phyloP scores from a whole-genome alignment of 352 stramenopile genomes.

The Phytopythium litorale region DNA sequence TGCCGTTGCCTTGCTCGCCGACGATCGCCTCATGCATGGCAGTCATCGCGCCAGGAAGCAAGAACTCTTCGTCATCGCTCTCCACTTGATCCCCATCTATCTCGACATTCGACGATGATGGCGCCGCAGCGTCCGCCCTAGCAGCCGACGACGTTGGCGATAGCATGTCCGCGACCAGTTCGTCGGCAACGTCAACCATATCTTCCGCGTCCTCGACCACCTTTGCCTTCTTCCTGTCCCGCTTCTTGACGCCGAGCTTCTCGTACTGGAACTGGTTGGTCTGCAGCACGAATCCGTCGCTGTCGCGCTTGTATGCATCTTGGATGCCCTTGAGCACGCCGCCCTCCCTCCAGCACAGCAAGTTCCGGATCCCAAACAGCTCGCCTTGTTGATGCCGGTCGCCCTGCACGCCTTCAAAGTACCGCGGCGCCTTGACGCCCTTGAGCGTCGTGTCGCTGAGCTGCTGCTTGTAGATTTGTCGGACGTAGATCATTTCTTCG shows the following conservation, averaged over 20 bases:
- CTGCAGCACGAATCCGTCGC: slow-evolving; percentile 51
- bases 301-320: slow-evolving; percentile 52
- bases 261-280: slow-evolving; percentile 56
- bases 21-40: slow-evolving; percentile 22
- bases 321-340: slow-evolving; percentile 77
- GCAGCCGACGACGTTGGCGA: slow-evolving; percentile 5
- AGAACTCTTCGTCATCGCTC: slow-evolving; percentile 20
- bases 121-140: neutral
- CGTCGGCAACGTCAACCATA: slow-evolving; percentile 31
- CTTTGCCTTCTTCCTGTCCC: slow-evolving; percentile 14
- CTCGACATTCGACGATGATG: slow-evolving; percentile 7
- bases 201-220: slow-evolving; percentile 24
- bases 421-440: slow-evolving; percentile 55
- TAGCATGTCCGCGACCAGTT: slow-evolving; percentile 38
- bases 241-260: slow-evolving; percentile 11
- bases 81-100: slow-evolving; percentile 15
- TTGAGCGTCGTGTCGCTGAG: slow-evolving; percentile 80
- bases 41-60: slow-evolving; percentile 21
- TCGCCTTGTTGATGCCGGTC: slow-evolving; percentile 71
- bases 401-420: slow-evolving; percentile 80
- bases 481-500: slow-evolving; percentile 88
- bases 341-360: slow-evolving; percentile 71
- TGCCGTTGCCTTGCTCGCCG: neutral
- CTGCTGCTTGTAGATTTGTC: slow-evolving; percentile 87
- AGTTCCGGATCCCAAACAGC: slow-evolving; percentile 72